Evolutionary conservation across 2,329 filamentous ascomycete species (phyloP).

Genomic region (Botrytis elliptica): DNA sequence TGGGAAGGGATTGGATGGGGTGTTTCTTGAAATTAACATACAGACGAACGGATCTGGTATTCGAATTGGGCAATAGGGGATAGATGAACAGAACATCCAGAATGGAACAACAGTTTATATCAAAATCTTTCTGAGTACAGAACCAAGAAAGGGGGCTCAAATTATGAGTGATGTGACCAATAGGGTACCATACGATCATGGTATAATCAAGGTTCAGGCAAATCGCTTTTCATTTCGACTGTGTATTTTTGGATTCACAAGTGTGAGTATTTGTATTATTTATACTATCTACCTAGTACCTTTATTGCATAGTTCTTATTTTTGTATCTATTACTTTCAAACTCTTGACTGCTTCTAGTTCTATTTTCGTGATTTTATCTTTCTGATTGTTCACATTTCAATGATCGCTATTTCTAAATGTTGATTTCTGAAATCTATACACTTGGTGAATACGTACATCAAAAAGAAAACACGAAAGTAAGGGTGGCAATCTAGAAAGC

Average conservation of each 20-base stretch:
- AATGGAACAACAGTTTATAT: not conserved
- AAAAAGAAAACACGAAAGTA: not conserved
- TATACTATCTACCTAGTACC: not conserved
- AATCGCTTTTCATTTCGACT: not conserved
- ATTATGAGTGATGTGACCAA: not conserved
- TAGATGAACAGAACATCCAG: not conserved
- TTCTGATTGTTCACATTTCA: not conserved
- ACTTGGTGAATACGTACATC: too few relatives aligned
- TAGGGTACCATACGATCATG: not conserved
- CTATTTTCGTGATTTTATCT: not conserved
- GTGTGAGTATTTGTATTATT: not conserved
- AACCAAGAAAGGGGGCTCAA: not conserved
- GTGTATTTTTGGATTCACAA: not conserved
- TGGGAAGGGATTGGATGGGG: not conserved
- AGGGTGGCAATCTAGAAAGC: not conserved
- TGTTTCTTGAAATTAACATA: not conserved
- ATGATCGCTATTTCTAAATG: not conserved
- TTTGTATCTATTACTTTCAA: not conserved
- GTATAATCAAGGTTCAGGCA: not conserved
- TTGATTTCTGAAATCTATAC: too few relatives aligned
- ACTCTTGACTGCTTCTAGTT: not conserved
- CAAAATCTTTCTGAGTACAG: not conserved
- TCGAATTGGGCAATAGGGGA: not conserved
- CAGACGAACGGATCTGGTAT: not conserved
- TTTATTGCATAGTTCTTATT: not conserved